Evolutionary conservation across 2,329 filamentous ascomycete species (phyloP).

Genomic region (Apiospora sp.): DNA sequence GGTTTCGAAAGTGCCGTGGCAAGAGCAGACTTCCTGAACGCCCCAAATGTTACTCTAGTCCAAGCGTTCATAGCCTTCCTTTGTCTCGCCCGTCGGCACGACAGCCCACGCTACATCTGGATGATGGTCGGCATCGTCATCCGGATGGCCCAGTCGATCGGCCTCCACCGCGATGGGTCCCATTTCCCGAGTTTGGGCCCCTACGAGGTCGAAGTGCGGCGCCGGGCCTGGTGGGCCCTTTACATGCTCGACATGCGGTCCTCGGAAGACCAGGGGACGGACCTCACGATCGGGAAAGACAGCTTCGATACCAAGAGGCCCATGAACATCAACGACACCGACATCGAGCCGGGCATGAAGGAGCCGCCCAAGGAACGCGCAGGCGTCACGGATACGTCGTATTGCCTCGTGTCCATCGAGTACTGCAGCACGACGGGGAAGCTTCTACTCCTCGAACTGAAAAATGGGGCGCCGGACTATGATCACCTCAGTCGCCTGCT

Average conservation of each 20-base stretch:
- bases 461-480: conserved; percentile 39
- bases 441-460: conserved; percentile 45
- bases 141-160: conserved; percentile 65
- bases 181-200: conserved; percentile 60
- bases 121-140: conserved; percentile 65
- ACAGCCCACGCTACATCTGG: conserved; percentile 56
- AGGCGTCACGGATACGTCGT: conserved; percentile 56
- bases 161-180: conserved; percentile 65
- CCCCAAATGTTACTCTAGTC: conserved; percentile 57
- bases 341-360: conserved; percentile 49
- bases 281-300: conserved; percentile 60
- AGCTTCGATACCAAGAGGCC: conserved; percentile 66
- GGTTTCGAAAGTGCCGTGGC: conserved; percentile 57
- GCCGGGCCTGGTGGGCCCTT: conserved; percentile 67
- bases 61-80: conserved; percentile 62
- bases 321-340: conserved; percentile 56
- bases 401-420: conserved; percentile 44
- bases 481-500: conserved; percentile 48
- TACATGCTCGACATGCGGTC: conserved; percentile 67
- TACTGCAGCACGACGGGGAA: conserved; percentile 46
- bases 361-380: conserved; percentile 46
- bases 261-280: conserved; percentile 69
- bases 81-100: conserved; percentile 57
- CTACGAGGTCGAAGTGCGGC: conserved; percentile 67
- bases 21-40: conserved; percentile 57